Conservation (phyloP, 768 basidiomycete species). For the Agrocybe pediades region DNA sequence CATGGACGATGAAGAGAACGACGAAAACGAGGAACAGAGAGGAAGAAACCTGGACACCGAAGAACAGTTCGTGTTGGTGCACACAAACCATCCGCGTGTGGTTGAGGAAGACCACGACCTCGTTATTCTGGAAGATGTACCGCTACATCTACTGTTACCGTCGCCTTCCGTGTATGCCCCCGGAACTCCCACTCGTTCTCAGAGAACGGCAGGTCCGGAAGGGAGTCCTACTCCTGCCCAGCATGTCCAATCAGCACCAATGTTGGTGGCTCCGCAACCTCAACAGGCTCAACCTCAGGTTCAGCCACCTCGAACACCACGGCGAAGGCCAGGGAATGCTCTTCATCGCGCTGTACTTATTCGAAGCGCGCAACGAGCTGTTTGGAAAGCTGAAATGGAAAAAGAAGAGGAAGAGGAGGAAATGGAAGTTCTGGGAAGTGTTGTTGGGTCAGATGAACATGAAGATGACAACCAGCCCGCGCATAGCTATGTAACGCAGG, state of each 20-base stretch:
- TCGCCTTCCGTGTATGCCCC: conserved; percentile 15
- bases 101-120: conserved; percentile 72
- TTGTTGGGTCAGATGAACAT: conserved; percentile 32
- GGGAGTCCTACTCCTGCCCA: not conserved
- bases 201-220: not conserved
- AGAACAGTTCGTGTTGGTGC: conserved; percentile 60
- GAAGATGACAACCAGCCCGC: conserved; percentile 28
- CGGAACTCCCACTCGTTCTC: conserved; percentile 13
- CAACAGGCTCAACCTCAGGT: conserved; percentile 20
- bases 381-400: conserved; percentile 52
- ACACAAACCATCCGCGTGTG: conserved; percentile 66
- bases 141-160: conserved; percentile 21
- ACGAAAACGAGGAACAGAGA: conserved; percentile 39
- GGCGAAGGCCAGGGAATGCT: conserved; percentile 44
- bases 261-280: conserved; percentile 1
- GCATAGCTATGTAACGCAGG: conserved; percentile 20
- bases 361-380: conserved; percentile 66
- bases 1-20: conserved; percentile 41
- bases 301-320: conserved; percentile 33
- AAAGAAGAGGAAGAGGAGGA: conserved; percentile 53
- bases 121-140: conserved; percentile 72
- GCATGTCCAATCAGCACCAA: conserved; percentile 3
- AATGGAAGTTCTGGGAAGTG: conserved; percentile 48
- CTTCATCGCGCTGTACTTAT: conserved; percentile 73
- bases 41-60: conserved; percentile 26